A percentile compares a stretch with the other conserved stretches of the same genome.
Evolutionary conservation across 2,329 filamentous ascomycete genomes (phyloP).

Genomic region (Teratosphaeria pseudoeucalypti): DNA sequence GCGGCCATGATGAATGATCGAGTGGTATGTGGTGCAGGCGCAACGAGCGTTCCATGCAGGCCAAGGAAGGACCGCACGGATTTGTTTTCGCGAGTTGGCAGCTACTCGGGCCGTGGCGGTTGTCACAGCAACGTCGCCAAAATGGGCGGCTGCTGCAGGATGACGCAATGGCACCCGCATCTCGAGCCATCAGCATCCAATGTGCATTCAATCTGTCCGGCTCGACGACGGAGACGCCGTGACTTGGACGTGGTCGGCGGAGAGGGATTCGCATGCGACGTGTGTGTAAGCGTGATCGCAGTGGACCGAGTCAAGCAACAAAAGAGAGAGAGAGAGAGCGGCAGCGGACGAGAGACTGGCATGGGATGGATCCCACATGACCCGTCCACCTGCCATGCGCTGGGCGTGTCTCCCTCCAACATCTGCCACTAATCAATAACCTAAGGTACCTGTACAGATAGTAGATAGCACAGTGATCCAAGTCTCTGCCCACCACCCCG

Average conservation of each 20-base stretch:
- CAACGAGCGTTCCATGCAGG: neutral
- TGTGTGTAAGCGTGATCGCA: neutral
- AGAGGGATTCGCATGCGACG: neutral
- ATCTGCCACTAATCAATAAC: neutral
- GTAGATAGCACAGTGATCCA: neutral
- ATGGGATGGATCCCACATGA: neutral
- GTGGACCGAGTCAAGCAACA: neutral
- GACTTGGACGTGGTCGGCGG: neutral
- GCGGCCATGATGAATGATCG: conserved; percentile 3
- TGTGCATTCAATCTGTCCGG: neutral
- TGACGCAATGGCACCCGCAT: neutral
- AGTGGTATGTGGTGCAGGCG: neutral
- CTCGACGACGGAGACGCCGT: neutral
- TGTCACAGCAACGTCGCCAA: neutral
- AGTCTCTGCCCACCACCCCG: neutral
- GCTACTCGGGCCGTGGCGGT: neutral
- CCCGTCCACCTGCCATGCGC: conserved; percentile 2
- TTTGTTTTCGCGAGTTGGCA: neutral
- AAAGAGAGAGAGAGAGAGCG: neutral
- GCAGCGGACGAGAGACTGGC: neutral
- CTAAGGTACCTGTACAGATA: too few species aligned
- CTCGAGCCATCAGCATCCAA: too few species aligned
- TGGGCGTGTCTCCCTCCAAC: conserved; percentile 6
- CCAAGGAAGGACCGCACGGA: neutral
- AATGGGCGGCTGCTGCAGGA: neutral